A percentile compares a stretch with the other conserved stretches of the same genome.
These are phyloP conservation scores for Candolleomyces aberdarensis DNA, from an alignment of 768 basidiomycete genomes.

Conservation along the genomic window DNA sequence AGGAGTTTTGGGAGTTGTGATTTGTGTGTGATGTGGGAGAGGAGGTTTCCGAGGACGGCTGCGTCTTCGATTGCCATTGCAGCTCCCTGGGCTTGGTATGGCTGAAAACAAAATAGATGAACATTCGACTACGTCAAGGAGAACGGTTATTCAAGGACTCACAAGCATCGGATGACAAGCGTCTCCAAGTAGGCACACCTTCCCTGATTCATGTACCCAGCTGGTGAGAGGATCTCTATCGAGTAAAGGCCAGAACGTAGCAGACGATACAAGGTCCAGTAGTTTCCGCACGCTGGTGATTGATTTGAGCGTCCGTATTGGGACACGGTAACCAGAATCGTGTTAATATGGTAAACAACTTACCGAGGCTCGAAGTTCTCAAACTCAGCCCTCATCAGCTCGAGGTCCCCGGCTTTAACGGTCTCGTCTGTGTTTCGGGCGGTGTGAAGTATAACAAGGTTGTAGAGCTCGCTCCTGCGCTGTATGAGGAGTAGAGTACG, in stretches of 20 bases:
- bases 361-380: slow-evolving; percentile 48
- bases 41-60: slow-evolving; percentile 46
- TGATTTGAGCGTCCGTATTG: neutral
- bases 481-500: slow-evolving; percentile 3
- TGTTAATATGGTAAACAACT: neutral
- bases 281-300: slow-evolving; percentile 40
- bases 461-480: slow-evolving; percentile 39
- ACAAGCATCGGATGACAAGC: slow-evolving; percentile 60
- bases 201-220: slow-evolving; percentile 45
- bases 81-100: slow-evolving; percentile 53
- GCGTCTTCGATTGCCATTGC: slow-evolving; percentile 58
- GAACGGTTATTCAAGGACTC: slow-evolving; percentile 15
- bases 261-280: slow-evolving; percentile 40
- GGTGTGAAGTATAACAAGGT: slow-evolving; percentile 39
- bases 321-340: neutral
- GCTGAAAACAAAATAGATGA: slow-evolving; percentile 24
- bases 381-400: slow-evolving; percentile 47
- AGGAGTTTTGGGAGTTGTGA: slow-evolving; percentile 46
- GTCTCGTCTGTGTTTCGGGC: slow-evolving; percentile 39
- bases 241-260: slow-evolving; percentile 46
- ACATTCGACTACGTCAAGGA: neutral
- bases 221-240: slow-evolving; percentile 44
- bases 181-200: slow-evolving; percentile 48
- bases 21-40: slow-evolving; percentile 42
- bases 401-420: slow-evolving; percentile 36